phyloP scores from a whole-genome alignment of 2,329 filamentous ascomycete species.

The Verticillium klebahnii region DNA sequence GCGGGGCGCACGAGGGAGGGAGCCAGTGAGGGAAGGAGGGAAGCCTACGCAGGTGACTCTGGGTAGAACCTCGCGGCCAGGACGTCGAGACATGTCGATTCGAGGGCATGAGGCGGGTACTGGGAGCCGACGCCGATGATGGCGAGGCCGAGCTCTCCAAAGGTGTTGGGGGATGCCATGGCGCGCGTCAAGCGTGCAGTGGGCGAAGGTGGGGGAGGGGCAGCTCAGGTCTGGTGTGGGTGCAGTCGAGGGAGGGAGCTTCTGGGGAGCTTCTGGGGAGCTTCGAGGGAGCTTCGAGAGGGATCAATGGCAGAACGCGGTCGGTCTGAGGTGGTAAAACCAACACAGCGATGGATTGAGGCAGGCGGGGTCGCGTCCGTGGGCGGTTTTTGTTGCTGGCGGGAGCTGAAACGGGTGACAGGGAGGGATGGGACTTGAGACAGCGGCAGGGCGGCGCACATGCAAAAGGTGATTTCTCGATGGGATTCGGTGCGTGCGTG shows the following conservation, averaged over 20 bases:
- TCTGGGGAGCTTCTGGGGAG: not conserved
- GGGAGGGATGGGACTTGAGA: not conserved
- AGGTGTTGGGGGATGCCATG: constrained; percentile 38
- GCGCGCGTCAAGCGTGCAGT: constrained; percentile 6
- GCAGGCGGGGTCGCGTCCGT: not conserved
- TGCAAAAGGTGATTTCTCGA: not conserved
- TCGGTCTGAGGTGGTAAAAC: not conserved
- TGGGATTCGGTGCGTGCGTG: not conserved
- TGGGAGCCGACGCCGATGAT: constrained; percentile 55
- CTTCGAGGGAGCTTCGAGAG: not conserved
- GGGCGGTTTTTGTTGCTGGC: not conserved
- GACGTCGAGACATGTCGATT: constrained; percentile 43
- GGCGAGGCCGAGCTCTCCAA: constrained; percentile 52
- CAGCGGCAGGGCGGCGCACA: not conserved
- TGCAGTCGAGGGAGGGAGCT: not conserved
- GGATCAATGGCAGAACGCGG: not conserved
- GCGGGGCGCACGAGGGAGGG: not conserved
- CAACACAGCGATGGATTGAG: not conserved
- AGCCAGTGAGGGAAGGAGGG: not conserved
- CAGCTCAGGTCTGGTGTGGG: not conserved
- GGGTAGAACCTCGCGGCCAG: constrained; percentile 55
- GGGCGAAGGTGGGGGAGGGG: not conserved
- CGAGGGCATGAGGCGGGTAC: constrained; percentile 54
- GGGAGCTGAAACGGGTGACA: not conserved
- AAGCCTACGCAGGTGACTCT: constrained; percentile 52